phyloP scores from a whole-genome alignment of 1,139 yeast species.

The Suzukiozyma palmioleophila region DNA sequence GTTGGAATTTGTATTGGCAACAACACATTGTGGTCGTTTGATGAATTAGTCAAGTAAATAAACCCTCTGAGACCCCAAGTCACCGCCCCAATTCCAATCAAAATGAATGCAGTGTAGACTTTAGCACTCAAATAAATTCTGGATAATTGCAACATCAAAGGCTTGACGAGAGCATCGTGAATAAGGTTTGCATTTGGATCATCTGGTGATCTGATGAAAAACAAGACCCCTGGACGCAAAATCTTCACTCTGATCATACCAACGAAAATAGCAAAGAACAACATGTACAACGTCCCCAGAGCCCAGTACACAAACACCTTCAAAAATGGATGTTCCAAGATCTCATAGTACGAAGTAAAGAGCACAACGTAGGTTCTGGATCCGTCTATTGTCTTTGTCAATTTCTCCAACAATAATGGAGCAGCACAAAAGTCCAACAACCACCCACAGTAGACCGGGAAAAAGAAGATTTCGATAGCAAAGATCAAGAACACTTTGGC shows the following conservation, averaged over 20 bases:
- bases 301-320: slow-evolving; percentile 53
- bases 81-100: slow-evolving; percentile 70
- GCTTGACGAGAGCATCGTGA: slow-evolving; percentile 80
- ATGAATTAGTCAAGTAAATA: slow-evolving; percentile 19
- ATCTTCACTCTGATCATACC: slow-evolving; percentile 74
- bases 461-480: slow-evolving; percentile 72
- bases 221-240: slow-evolving; percentile 83
- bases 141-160: slow-evolving; percentile 66
- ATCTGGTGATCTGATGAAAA: slow-evolving; percentile 89
- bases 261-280: slow-evolving; percentile 77
- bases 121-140: slow-evolving; percentile 72
- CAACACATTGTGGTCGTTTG: slow-evolving; percentile 16
- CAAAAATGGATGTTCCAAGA: slow-evolving; percentile 19
- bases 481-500: slow-evolving; percentile 73
- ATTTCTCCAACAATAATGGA: slow-evolving; percentile 40
- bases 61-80: slow-evolving; percentile 46
- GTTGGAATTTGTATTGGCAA: slow-evolving; percentile 23
- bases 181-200: slow-evolving; percentile 89
- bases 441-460: slow-evolving; percentile 85
- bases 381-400: slow-evolving; percentile 12
- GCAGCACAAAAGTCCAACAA: slow-evolving; percentile 66
- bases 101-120: slow-evolving; percentile 70
- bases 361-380: slow-evolving; percentile 15
- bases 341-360: slow-evolving; percentile 20
- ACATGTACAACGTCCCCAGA: slow-evolving; percentile 83